Conservation (phyloP, 108 stramenopile species). For the Skeletonema tropicum region DNA sequence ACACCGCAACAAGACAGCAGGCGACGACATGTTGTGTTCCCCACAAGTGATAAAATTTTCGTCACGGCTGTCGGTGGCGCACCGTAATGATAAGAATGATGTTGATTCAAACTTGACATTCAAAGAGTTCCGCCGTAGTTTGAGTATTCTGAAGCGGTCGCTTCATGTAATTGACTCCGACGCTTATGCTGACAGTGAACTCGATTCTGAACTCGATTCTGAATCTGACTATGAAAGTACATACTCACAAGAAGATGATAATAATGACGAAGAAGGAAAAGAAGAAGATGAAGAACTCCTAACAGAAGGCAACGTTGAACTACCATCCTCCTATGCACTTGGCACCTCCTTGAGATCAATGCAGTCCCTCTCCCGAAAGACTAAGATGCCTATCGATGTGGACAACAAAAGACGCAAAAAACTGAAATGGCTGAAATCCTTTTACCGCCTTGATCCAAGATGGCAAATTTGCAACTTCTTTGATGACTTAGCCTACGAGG, state of each 20-base stretch:
- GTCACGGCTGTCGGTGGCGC: background rate
- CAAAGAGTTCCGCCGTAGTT: background rate
- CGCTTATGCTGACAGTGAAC: background rate
- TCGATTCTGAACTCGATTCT: background rate
- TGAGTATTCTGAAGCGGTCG: background rate
- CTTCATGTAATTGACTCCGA: background rate
- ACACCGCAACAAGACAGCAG: no score
- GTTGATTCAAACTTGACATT: background rate
- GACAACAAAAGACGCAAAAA: background rate
- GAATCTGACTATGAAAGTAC: background rate
- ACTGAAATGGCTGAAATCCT: constrained; percentile 25
- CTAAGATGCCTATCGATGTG: background rate
- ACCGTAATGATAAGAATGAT: background rate
- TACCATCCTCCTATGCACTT: background rate
- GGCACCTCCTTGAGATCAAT: background rate
- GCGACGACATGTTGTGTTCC: no score
- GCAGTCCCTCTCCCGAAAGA: background rate
- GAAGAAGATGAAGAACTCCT: no score
- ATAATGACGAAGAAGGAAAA: no score
- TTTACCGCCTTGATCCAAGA: constrained; percentile 47
- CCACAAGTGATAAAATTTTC: no score
- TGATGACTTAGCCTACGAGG: constrained; percentile 43
- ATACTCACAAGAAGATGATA: no score
- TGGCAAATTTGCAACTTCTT: constrained; percentile 47
- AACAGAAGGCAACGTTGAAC: background rate